A percentile compares a stretch with the other conserved stretches of the same genome.
Evolutionary conservation across 116 monocot species (phyloP).

Genomic region (Dioscorea cayenensis): DNA sequence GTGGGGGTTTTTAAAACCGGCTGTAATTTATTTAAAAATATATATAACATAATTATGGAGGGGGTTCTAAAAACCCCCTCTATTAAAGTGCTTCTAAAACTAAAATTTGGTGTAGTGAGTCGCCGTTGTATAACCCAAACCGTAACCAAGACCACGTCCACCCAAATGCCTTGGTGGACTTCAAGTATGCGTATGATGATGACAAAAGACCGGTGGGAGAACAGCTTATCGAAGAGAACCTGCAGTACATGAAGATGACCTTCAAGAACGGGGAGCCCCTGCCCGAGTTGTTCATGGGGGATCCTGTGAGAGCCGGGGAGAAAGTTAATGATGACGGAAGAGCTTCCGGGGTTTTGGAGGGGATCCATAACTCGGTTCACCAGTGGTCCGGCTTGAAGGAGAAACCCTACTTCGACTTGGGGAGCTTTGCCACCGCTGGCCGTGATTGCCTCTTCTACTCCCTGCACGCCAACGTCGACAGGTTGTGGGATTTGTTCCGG

Average conservation of each 20-base stretch:
- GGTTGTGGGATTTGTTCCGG: constrained; percentile 16
- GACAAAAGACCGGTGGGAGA: background rate
- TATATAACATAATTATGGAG: too few relatives aligned
- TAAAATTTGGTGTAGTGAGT: too few relatives aligned
- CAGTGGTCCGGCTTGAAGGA: constrained; percentile 14
- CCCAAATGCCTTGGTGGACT: constrained; percentile 3
- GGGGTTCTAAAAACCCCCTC: too few relatives aligned
- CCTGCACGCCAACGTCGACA: constrained; percentile 18
- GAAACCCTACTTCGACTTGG: constrained; percentile 18
- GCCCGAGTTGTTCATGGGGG: constrained; percentile 21
- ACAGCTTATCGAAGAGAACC: constrained; percentile 4
- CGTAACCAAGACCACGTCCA: background rate
- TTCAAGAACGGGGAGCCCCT: background rate
- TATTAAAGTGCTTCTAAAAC: too few relatives aligned
- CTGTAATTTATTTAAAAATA: too few relatives aligned
- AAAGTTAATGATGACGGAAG: too few relatives aligned
- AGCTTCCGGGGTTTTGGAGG: background rate
- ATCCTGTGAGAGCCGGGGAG: constrained; percentile 7
- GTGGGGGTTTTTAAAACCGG: too few relatives aligned
- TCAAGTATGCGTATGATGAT: background rate
- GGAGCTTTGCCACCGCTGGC: constrained; percentile 14
- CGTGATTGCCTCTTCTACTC: constrained; percentile 15
- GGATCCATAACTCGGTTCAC: constrained; percentile 12
- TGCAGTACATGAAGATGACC: constrained; percentile 6
- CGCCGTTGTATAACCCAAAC: constrained; percentile 1